These are phyloP conservation scores for Ustilago sp. DNA, from an alignment of 1,284 basidiomycete species.

Conservation along the genomic window DNA sequence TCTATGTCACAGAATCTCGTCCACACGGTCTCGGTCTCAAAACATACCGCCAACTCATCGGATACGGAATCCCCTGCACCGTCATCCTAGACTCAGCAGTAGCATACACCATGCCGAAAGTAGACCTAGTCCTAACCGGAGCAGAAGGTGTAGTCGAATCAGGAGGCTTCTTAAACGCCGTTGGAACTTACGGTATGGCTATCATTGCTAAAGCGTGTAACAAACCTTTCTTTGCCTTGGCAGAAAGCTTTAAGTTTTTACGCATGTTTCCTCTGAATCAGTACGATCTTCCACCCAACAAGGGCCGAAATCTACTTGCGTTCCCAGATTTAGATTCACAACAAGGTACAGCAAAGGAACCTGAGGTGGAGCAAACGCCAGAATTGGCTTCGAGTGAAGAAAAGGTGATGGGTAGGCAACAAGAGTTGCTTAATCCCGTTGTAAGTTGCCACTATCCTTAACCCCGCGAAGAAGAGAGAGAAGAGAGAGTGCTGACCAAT, in stretches of 20 bases:
- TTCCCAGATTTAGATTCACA: conserved; percentile 44
- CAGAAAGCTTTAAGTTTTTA: conserved; percentile 96
- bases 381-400: conserved; percentile 4
- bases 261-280: conserved; percentile 95
- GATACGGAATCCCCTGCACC: conserved; percentile 90
- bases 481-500: background rate
- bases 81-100: conserved; percentile 96
- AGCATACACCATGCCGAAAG: conserved; percentile 94
- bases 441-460: conserved; percentile 29
- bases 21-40: conserved; percentile 76
- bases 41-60: conserved; percentile 68
- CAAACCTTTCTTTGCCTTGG: conserved; percentile 96
- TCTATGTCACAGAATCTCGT: conserved; percentile 95
- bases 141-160: conserved; percentile 97
- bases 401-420: conserved; percentile 53
- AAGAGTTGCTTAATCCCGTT: conserved; percentile 60
- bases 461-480: background rate
- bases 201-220: conserved; percentile 93
- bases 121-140: conserved; percentile 93
- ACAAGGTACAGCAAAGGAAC: background rate
- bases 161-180: conserved; percentile 74
- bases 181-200: conserved; percentile 95
- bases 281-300: conserved; percentile 82
- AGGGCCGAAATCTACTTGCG: conserved; percentile 27
- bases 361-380: conserved; percentile 8